Evolutionary conservation across 768 basidiomycete genomes (phyloP), one percentile per base, ranked within the genome.

Genomic region (Clavaria fumosa): DNA sequence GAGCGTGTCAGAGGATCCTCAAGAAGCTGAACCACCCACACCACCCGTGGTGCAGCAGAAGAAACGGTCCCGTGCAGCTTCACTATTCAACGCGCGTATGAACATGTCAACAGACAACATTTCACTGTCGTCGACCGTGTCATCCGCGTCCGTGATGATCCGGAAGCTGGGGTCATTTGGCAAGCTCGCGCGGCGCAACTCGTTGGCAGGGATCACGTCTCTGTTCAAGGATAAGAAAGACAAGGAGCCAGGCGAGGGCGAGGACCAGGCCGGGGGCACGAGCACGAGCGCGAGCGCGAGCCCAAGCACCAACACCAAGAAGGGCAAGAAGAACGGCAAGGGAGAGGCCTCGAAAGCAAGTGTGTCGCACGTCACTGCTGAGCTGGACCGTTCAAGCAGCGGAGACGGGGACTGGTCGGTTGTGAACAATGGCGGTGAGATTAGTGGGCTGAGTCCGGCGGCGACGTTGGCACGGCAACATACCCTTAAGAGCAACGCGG

Each of bases 61-160:
- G 67, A 84, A 81, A 59, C 72, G 72, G 53, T 69, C 72, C 30
- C 75, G 78, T 12, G 76, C 75, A 0, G 72, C 77, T 30, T 67
- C 75, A 15, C 53, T 96, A 45, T 91, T 97, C 68, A 95, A 89
- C 56, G 73, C 82, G 45, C 76, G 80, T 45, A 59, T 84, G 48
- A 93, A 95, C 53, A 73, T 77, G 30, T 82, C 78, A 38, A 91
- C 86, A 30, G 90, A 93, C 57, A 95, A 93, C 56, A 93, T 97
- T 46, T 95, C 90, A 19, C 70, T 97, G 26, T 83, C 80, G 14
- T 90, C 85, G 5, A 95, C 93, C 31, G 91, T 95, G 48, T 85
- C 81, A 45, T 86, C 82, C 35, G 93, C 93, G 15, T 88, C 83
- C 31, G 81, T 96, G 54, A 93, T 97, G 72, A 91, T 95, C 49